Evolutionary conservation across 2,329 filamentous ascomycete species (phyloP).

Genomic region (Aspergillus niger): DNA sequence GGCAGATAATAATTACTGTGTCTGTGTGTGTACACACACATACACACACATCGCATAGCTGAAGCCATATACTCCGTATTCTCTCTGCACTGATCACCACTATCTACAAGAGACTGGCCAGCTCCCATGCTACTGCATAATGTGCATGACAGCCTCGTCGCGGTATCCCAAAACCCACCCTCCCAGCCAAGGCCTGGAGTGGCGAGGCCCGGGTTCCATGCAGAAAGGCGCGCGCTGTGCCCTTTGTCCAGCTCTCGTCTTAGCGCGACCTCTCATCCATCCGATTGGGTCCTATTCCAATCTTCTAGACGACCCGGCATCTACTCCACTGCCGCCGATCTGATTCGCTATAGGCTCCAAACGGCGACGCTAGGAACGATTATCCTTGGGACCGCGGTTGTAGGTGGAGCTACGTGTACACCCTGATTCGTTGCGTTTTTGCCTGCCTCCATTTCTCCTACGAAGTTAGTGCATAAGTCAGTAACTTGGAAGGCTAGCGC

Average conservation of each 20-base stretch:
- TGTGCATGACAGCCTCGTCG: background rate
- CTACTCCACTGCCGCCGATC: conserved; percentile 6
- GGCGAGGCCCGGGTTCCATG: background rate
- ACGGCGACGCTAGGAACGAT: conserved; percentile 27
- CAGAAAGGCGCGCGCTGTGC: background rate
- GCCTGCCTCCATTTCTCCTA: conserved; percentile 12
- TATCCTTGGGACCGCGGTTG: conserved; percentile 15
- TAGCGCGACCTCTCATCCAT: conserved; percentile 15
- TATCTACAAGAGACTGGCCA: background rate
- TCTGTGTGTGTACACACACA: background rate
- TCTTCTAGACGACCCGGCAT: conserved; percentile 17
- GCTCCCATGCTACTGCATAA: background rate
- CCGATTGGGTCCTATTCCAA: conserved; percentile 21
- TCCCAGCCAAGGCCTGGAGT: background rate
- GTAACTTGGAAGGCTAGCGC: background rate
- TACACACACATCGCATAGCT: no score
- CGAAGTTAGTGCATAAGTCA: conserved; percentile 14
- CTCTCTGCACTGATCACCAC: no score
- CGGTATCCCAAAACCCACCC: background rate
- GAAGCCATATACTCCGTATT: no score
- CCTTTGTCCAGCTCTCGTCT: conserved; percentile 1
- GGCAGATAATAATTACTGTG: background rate
- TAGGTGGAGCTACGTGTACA: background rate
- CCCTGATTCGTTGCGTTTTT: conserved; percentile 18
- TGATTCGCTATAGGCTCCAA: conserved; percentile 19